Base-by-base conservation (phyloP, 2,329 filamentous ascomycete species). In the Ophiognomonia clavigignenti-juglandacearum region DNA sequence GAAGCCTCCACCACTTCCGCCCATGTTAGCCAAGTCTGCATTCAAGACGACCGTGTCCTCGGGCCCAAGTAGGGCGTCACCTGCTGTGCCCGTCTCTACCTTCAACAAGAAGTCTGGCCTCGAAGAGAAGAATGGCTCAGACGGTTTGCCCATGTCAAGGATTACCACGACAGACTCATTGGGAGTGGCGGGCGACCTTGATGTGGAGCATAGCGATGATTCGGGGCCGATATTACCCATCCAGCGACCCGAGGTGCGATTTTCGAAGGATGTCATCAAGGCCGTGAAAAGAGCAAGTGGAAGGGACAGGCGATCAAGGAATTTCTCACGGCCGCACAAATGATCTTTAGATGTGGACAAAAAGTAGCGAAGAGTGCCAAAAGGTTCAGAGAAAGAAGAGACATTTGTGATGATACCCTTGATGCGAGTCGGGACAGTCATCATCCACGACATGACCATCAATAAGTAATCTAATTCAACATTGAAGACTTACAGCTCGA, bases 171-270 rank as follows among this genome's bases (percentile, higher is more conserved):
- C 39, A 16, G 45, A 51, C 5, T 51, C 48, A 10, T 23, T 41
- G 13, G 44, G 29, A 13, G 24, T 51, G 4, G 41, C 41, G 20
- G 24, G 32, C 31, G 38, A 42, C 14, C 8, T 51, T 29, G 49
- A 42, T 1, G 14, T 46, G 23, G 49, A 51, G 19, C 39, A 51
- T 23, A 49, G 49, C 18, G 49, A 51, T 27, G 49, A 51, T 19
- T 51, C 49, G 8, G 49, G 49, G 11, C 49, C 49, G 3, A 51
- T 49, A 22, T 42, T 51, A 16, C 49, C 49, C 5, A 51, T 51
- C 8, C 49, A 51, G 23, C 42, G 42, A 16, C 45, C 37, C 11
- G 49, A 46, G 13, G 38, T 43, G 16, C 46, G 49, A 2, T 48
- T 46, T 13, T 42, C 45, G 14, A 43, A 31, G 23, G 41, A 48